Base-by-base conservation (phyloP, 2,329 filamentous ascomycete species). In the Claviceps monticola region DNA sequence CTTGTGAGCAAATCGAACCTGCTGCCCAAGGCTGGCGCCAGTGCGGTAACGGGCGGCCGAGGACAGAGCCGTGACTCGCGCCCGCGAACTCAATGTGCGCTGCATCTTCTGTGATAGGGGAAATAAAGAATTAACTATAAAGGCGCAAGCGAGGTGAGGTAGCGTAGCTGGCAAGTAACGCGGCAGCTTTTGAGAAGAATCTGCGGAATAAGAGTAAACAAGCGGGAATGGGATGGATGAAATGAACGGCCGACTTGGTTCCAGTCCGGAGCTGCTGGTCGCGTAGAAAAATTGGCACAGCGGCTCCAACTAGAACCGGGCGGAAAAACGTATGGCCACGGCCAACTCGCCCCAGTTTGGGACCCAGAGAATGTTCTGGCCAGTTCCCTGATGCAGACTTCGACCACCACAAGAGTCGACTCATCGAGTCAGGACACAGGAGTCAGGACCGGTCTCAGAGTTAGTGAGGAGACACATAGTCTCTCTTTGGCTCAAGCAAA, bases 1-100 rank as follows among this genome's bases (percentile, higher is more conserved):
- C 88, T 97, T 97, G 81, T 97, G 91, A 60, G 91, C 88, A 70
- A 95, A 98, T 68, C 93, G 82, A 71, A 95, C 82, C 76, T 97
- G 91, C 71, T 95, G 88, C 62, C 88, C 76, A 63, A 88, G 70
- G 62, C 80, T 78, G 64, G 79, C 71, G 64, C 74, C 72, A 55
- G 82, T 74, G 63, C 83, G 81, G 69, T 83, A 76, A 67, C 79
- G 80, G 62, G 82, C 73, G 68, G 78, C 79, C 67, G 84, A 79
- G 58, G 82, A 84, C 63, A 91, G 82, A 76, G 84, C 82, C 61
- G 88, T 86, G 68, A 88, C 83, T 75, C 88, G 79, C 64, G 86
- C 76, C 68, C 81, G 78, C 62, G 87, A 88, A 68, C 86, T 82
- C 67, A 98, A 80, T 74, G 89, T 89, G 73, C 93, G 88, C 81